Evolutionary conservation across 805 yeast species (phyloP), one percentile per base, ranked within the genome.

Genomic region (Henningerozyma blattae): DNA sequence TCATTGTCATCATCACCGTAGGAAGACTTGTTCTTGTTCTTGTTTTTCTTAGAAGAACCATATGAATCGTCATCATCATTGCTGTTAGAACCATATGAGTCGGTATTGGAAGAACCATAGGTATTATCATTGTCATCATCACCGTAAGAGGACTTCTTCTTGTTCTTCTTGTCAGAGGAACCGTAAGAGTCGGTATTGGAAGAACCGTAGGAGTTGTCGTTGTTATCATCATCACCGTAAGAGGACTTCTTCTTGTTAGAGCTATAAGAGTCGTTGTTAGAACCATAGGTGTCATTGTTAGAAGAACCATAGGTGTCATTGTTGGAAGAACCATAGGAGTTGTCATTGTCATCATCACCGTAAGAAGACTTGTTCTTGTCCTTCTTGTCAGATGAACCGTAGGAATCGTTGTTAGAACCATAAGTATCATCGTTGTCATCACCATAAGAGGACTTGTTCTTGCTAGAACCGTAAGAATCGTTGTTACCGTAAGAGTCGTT

Each of bases 291-390:
- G 27, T 34, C 38, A 25, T 41, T 37, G 39, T 39, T 39, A 28
- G 41, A 34, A 20, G 42, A 37, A 27, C 53, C 50, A 27, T 48
- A 52, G 7, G 54, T 44, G 34, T 40, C 42, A 33, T 40, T 33
- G 36, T 38, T 40, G 35, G 35, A 29, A 10, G 40, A 28, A 27
- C 53, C 51, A 35, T 45, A 47, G n/a, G 55, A 50, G 37, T 47
- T 40, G 42, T 44, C 47, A 31, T 42, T 37, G 38, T 43, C 43
- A 38, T 36, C 35, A 38, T 39, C 40, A 36, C 47, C 48, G 31
- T 50, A 47, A 20, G 56, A 53, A 22, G 55, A 52, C 28, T 60
- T 62, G 44, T 45, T 54, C n/a, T n/a, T n/a, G n/a, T n/a, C n/a
- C n/a, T n/a, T n/a, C n/a, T n/a, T n/a, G n/a, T n/a, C n/a, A n/a